Evolutionary conservation across 177 flowering plant genomes (phyloP), one percentile per base, ranked within the genome.

Genomic region (Telopea speciosissima): DNA sequence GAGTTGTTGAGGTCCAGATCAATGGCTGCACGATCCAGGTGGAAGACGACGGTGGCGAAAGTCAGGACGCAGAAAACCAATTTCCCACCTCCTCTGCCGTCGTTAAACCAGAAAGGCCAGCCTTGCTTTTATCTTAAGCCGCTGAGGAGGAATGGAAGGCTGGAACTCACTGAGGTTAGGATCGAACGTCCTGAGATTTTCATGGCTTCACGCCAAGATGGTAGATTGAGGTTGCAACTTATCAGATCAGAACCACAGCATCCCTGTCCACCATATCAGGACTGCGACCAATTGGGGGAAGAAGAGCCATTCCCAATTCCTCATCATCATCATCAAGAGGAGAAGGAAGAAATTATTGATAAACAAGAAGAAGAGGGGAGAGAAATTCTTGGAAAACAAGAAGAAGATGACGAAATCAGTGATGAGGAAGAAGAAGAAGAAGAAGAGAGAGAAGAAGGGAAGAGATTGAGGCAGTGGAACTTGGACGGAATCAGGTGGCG

Each of bases 31-130:
- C 63, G 54, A 24, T 49, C 61, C 24, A 33, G 74, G 24, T 61
- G 49, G 44, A 52, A 25, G 25, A 42, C 36, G 58, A 65, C 25
- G 11, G 25, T 14, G 59, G 70, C 23, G 77, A 70, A 70, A 68
- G 22, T 66, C 72, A 58, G 61, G 61, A 58, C 8, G 23, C 62
- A 70, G 69, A 66, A 13, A 25, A 77, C 66, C 72, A 76, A 68
- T 54, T 88, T 82, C 70, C 94, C 94, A 9, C 94, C 94, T 3
- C 90, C 85, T 6, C 42, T 89, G 17, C 70, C 94, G 1, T 84
- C 87, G 6, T 65, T 89, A 77, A 78, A 73, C 44, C 67, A 45
- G 1, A 78, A 82, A 44, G 91, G 94, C 0, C 76, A 77, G 70
- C 84, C 79, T 11, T 77, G 71, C 33, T 86, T 83, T 67, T 82